Base-by-base conservation (phyloP, 345 rosid genomes). In the Gynandropsis gynandra region DNA sequence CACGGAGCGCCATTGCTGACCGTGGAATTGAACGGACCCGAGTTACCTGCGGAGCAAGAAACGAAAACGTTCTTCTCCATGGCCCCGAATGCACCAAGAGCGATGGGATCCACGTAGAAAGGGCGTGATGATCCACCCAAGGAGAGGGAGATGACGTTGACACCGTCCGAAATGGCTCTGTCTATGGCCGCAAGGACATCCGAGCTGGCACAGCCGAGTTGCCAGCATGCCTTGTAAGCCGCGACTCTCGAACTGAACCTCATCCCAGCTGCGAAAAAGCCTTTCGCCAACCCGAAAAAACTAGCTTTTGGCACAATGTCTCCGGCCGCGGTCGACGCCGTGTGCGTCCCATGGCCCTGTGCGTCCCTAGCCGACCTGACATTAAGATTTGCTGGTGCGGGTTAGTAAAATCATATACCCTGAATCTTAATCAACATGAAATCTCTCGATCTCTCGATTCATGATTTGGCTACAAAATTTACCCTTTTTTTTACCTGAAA, bases 321-420 rank as follows among this genome's bases (percentile, higher is more conserved):
- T 4, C 97, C 95, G 0, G 70, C 92, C 5, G 89, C 95, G 0
- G 95, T 85, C 32, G 97, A 77, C 20, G 97, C 82, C 3, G 95
- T 85, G 69, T 89, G 95, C 4, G 95, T 82, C 20, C 95, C 97
- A 16, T 85, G 97, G 46, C 95, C 95, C 54, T 71, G 72, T 33
- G 69, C n/a, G 45, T 88, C 95, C 17, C 92, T 66, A 11, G 95
- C 64, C 15, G 95, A 88, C 43, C 56, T 57, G 19, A 4, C 0
- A 4, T 21, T 27, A n/a, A n/a, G n/a, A n/a, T n/a, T n/a, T n/a
- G n/a, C n/a, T n/a, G n/a, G n/a, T n/a, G n/a, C n/a, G n/a, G n/a
- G n/a, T n/a, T n/a, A n/a, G n/a, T n/a, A n/a, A n/a, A n/a, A 24
- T 24, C 29, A 24, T 24, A 24, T 24, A 24, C 29, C 5, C 29